These are phyloP conservation scores for Gaeumannomyces tritici DNA, from an alignment of 2,329 filamentous ascomycete genomes.

Conservation along the genomic window DNA sequence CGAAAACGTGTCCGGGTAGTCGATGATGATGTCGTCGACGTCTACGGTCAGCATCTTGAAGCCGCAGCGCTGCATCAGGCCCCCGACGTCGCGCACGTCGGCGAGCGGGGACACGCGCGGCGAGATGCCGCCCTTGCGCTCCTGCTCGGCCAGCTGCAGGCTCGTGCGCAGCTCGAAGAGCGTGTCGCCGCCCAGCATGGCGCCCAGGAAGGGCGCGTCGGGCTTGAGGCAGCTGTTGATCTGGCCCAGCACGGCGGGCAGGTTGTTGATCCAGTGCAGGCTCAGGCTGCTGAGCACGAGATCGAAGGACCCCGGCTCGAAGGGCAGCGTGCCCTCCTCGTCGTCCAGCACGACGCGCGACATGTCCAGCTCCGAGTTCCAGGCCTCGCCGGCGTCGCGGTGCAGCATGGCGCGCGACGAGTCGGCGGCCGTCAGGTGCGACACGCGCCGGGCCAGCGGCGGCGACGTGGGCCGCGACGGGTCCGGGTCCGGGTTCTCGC, in stretches of 20 bases:
- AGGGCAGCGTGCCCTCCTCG: slow-evolving; percentile 68
- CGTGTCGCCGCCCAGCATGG: slow-evolving; percentile 94
- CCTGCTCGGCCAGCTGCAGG: slow-evolving; percentile 83
- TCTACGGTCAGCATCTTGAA: slow-evolving; percentile 97
- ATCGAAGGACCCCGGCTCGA: slow-evolving; percentile 69
- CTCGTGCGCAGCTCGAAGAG: slow-evolving; percentile 90
- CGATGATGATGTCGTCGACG: slow-evolving; percentile 92
- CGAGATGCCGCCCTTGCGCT: slow-evolving; percentile 82
- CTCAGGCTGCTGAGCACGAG: slow-evolving; percentile 82
- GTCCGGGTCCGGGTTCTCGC: slow-evolving; percentile 56
- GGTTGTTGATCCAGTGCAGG: slow-evolving; percentile 96
- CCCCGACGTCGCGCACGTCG: slow-evolving; percentile 85
- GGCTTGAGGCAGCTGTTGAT: slow-evolving; percentile 84
- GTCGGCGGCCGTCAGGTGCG: slow-evolving; percentile 70
- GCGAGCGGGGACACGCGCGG: slow-evolving; percentile 87
- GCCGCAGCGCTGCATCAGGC: slow-evolving; percentile 73
- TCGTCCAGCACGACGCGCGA: slow-evolving; percentile 65
- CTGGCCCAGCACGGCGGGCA: slow-evolving; percentile 74
- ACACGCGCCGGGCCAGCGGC: slow-evolving; percentile 62
- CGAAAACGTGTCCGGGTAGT: slow-evolving; percentile 82
- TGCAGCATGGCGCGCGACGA: slow-evolving; percentile 69
- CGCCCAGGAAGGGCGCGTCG: slow-evolving; percentile 83
- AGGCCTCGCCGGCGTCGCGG: slow-evolving; percentile 65
- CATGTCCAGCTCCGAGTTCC: slow-evolving; percentile 66
- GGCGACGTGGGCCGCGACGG: slow-evolving; percentile 45